Percentiles rank a stretch among this genome's conserved stretches.
Evolutionary conservation across 2,329 filamentous ascomycete species (phyloP).

Genomic region (Cladosporium sp.): DNA sequence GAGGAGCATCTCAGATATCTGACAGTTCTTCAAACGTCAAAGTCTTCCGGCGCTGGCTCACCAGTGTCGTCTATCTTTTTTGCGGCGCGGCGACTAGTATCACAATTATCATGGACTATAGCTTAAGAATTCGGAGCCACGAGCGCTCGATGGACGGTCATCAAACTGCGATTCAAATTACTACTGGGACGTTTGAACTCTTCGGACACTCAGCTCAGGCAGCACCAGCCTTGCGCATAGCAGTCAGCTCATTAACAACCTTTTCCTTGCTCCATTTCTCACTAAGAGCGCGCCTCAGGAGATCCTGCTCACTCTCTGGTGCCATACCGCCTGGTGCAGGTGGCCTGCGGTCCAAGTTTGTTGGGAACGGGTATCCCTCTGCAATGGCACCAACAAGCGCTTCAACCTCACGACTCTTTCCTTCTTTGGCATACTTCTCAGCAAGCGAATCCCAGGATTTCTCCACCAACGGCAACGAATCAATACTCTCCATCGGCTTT

Average conservation of each 20-base stretch:
- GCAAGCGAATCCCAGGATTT: conserved; percentile 46
- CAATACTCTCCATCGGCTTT: conserved; percentile 63
- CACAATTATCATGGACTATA: background rate
- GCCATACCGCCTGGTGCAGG: conserved; percentile 61
- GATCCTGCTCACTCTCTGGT: conserved; percentile 59
- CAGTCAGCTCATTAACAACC: conserved; percentile 38
- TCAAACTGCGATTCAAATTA: background rate
- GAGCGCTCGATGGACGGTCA: background rate
- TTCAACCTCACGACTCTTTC: conserved; percentile 45
- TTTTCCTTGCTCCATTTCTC: conserved; percentile 42
- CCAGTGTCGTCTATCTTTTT: conserved; percentile 1
- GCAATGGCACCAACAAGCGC: conserved; percentile 54
- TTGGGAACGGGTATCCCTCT: conserved; percentile 64
- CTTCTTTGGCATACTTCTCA: conserved; percentile 37
- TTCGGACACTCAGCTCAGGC: background rate
- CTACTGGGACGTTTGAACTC: background rate
- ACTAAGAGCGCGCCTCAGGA: conserved; percentile 49
- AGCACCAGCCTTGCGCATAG: conserved; percentile 24
- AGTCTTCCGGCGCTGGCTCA: conserved; percentile 15
- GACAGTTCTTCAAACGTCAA: conserved; percentile 13
- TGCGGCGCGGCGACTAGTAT: background rate
- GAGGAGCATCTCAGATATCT: conserved; percentile 11
- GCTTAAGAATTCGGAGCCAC: background rate
- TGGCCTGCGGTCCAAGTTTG: conserved; percentile 59
- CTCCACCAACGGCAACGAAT: conserved; percentile 52